These are phyloP conservation scores for Ceratobasidium sp. DNA, from an alignment of 1,284 basidiomycete species.

Conservation along the genomic window DNA sequence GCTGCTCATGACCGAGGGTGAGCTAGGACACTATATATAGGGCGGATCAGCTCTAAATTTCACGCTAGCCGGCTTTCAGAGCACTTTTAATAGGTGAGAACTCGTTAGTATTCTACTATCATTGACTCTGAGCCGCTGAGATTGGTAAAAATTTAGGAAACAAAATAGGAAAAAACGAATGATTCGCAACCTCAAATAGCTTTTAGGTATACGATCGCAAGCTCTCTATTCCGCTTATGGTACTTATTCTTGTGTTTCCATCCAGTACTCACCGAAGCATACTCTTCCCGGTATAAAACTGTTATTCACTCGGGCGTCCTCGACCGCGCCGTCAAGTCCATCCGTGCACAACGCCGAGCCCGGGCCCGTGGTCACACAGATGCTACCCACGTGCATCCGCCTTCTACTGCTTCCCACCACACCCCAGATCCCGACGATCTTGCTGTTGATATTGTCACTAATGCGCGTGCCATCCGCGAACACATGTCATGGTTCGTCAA, in stretches of 20 bases:
- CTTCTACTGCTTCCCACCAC: not conserved
- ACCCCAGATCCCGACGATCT: constrained; percentile 60
- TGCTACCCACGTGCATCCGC: not conserved
- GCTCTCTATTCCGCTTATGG: constrained; percentile 52
- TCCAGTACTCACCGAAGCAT: constrained; percentile 75
- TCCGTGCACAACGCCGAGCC: constrained; percentile 55
- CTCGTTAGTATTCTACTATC: no score
- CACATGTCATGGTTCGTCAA: constrained; percentile 62
- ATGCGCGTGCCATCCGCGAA: constrained; percentile 64
- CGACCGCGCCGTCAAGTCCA: constrained; percentile 65
- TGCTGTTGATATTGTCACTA: constrained; percentile 65
- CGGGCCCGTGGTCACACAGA: not conserved
- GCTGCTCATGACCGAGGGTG: no score
- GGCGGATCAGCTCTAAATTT: no score
- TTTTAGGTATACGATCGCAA: no score
- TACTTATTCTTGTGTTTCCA: not conserved
- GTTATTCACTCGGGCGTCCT: constrained; percentile 66
- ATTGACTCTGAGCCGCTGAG: no score
- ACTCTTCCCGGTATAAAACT: constrained; percentile 68
- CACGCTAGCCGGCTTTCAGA: no score
- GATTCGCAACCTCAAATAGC: no score
- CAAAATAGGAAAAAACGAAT: no score
- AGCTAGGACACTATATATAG: no score
- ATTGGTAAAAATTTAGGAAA: no score
- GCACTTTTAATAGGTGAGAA: no score